These are phyloP conservation scores for Yarrowia deformans DNA, from an alignment of 805 yeast genomes.

Conservation along the genomic window DNA sequence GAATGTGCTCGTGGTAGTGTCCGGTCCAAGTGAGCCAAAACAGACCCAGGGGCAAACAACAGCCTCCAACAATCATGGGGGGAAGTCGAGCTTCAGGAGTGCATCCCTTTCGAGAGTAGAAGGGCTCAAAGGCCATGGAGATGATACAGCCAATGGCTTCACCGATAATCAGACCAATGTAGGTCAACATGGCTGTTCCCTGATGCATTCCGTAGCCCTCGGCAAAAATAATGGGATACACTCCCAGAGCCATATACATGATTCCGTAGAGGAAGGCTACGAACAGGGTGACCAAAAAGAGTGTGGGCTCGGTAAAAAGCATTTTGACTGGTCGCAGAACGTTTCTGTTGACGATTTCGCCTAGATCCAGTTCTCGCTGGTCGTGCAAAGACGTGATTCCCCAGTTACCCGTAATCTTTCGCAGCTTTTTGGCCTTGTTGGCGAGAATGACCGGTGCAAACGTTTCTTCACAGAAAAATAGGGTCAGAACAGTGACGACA, in stretches of 20 bases:
- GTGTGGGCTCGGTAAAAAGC: conserved; percentile 74
- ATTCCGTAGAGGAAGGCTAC: conserved; percentile 83
- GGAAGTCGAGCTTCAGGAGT: conserved; percentile 83
- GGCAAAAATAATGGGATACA: conserved; percentile 74
- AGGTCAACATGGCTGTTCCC: conserved; percentile 80
- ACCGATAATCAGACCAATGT: conserved; percentile 77
- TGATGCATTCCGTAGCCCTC: conserved; percentile 63
- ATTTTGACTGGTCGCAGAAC: conserved; percentile 71
- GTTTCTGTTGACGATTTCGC: conserved; percentile 68
- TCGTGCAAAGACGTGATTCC: conserved; percentile 82
- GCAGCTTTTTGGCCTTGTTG: conserved; percentile 66
- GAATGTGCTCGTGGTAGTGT: conserved; percentile 69
- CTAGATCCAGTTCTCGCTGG: conserved; percentile 61
- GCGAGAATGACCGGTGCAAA: conserved; percentile 73
- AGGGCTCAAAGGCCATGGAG: conserved; percentile 60
- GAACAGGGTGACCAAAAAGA: conserved; percentile 71
- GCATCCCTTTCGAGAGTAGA: conserved; percentile 57
- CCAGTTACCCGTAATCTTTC: conserved; percentile 80
- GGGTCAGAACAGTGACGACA: conserved; percentile 53
- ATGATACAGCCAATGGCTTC: conserved; percentile 62
- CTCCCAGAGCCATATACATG: conserved; percentile 73
- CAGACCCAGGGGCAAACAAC: conserved; percentile 77
- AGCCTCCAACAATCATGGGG: conserved; percentile 75
- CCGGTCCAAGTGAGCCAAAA: conserved; percentile 93
- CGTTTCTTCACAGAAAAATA: conserved; percentile 67